These are phyloP conservation scores for Peronospora farinosa DNA, from an alignment of 352 stramenopile genomes.

Conservation along the genomic window DNA sequence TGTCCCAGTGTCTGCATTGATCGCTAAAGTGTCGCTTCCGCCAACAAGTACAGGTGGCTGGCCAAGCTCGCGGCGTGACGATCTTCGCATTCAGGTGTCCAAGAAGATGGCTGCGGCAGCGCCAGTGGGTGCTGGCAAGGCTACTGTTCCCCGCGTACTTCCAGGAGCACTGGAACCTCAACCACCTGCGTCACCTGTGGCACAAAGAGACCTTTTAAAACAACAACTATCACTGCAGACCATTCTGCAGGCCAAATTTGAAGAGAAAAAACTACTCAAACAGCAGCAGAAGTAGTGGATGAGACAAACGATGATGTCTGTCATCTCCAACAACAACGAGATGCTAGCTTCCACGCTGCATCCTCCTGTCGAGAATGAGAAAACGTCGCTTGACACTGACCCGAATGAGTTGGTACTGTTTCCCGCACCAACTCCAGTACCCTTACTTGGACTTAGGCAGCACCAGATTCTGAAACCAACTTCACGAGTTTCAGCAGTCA, in stretches of 20 bases:
- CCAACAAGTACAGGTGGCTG: slow-evolving; percentile 13
- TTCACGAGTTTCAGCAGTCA: slow-evolving; percentile 38
- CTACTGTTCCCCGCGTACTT: neutral
- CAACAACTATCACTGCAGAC: slow-evolving; percentile 56
- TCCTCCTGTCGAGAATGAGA: slow-evolving; percentile 16
- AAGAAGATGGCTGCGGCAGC: slow-evolving; percentile 66
- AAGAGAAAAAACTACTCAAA: slow-evolving; percentile 62
- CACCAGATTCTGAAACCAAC: slow-evolving; percentile 29
- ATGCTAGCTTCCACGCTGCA: slow-evolving; percentile 11
- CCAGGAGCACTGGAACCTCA: slow-evolving; percentile 33
- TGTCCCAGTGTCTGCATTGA: slow-evolving; percentile 1
- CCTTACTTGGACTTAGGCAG: slow-evolving; percentile 34
- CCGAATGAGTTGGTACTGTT: slow-evolving; percentile 22
- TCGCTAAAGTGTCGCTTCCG: slow-evolving; percentile 5
- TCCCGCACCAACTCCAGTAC: slow-evolving; percentile 21
- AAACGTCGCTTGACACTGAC: slow-evolving; percentile 12
- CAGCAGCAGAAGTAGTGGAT: slow-evolving; percentile 75
- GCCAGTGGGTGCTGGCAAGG: slow-evolving; percentile 7
- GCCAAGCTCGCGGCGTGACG: slow-evolving; percentile 33
- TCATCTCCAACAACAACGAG: slow-evolving; percentile 2
- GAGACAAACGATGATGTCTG: slow-evolving; percentile 31
- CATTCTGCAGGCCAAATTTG: slow-evolving; percentile 54
- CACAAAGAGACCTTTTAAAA: slow-evolving; percentile 49
- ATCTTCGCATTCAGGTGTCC: slow-evolving; percentile 69
- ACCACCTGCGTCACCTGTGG: slow-evolving; percentile 54